These are phyloP conservation scores for Tubosaeta sp. DNA, from an alignment of 768 basidiomycete genomes.

Conservation along the genomic window DNA sequence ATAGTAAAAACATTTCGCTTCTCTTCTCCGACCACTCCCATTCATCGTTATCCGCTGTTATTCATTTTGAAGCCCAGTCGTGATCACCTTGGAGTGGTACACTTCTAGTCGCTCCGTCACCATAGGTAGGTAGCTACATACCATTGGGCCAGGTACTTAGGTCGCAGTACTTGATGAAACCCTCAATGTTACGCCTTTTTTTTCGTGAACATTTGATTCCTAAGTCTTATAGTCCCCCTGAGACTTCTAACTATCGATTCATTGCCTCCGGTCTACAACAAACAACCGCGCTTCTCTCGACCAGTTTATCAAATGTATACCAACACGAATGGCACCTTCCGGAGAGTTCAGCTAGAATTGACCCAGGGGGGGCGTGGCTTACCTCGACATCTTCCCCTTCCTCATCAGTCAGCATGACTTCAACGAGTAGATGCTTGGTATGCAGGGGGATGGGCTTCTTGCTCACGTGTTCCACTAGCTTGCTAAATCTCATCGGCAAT, in stretches of 20 bases:
- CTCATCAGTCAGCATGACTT: conserved; percentile 92
- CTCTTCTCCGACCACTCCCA: conserved; percentile 34
- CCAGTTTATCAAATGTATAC: conserved; percentile 48
- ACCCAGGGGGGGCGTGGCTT: conserved; percentile 7
- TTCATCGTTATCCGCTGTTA: conserved; percentile 14
- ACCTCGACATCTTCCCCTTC: conserved; percentile 95
- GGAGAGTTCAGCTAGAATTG: conserved; percentile 1
- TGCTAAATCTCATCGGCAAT: conserved; percentile 83
- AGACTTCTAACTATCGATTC: background rate
- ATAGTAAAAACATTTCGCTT: conserved; percentile 47
- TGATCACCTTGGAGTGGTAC: conserved; percentile 12
- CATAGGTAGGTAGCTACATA: conserved; percentile 44
- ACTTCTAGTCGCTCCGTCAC: conserved; percentile 18
- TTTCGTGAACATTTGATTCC: background rate
- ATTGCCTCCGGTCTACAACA: conserved; percentile 5
- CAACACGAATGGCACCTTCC: conserved; percentile 79
- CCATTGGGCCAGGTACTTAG: conserved; percentile 15
- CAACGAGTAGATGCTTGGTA: conserved; percentile 81
- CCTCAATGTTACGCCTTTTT: conserved; percentile 1
- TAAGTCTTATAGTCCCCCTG: too few relatives aligned
- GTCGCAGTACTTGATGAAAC: conserved; percentile 12
- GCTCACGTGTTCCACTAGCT: conserved; percentile 88
- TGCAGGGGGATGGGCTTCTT: conserved; percentile 89
- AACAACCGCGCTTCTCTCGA: background rate
- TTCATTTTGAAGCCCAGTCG: conserved; percentile 13